Percentiles rank a stretch among this genome's conserved stretches.
Conservation (phyloP, 2,329 filamentous ascomycete genomes). For the Sclerotinia minor region DNA sequence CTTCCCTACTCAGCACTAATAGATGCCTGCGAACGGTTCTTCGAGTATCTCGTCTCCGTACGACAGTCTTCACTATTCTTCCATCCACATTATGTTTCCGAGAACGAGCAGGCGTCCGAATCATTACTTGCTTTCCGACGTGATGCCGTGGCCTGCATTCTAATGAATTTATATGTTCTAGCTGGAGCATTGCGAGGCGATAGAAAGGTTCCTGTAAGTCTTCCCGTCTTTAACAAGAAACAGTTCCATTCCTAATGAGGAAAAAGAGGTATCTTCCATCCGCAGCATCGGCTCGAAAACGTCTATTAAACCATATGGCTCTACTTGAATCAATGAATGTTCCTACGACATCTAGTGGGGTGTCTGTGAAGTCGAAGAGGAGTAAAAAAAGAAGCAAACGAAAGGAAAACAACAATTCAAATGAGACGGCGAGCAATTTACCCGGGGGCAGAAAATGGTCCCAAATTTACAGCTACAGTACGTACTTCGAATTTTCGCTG, state of each 20-base stretch:
- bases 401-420: constrained; percentile 6
- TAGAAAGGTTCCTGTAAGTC: constrained; percentile 48
- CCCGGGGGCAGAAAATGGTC: constrained; percentile 50
- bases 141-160: constrained; percentile 57
- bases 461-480: constrained; percentile 55
- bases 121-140: constrained; percentile 53
- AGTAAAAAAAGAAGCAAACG: constrained; percentile 8
- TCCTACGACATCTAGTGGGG: constrained; percentile 19
- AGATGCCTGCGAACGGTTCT: constrained; percentile 57
- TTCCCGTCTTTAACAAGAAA: background rate
- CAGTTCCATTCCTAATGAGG: background rate
- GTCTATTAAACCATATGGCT: constrained; percentile 52
- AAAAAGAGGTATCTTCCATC: constrained; percentile 54
- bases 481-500: background rate
- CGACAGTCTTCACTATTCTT: constrained; percentile 60
- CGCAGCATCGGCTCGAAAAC: constrained; percentile 54
- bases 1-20: constrained; percentile 57
- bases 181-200: constrained; percentile 55
- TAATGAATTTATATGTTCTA: constrained; percentile 59
- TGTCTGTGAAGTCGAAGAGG: constrained; percentile 15
- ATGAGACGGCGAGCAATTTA: constrained; percentile 26
- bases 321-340: constrained; percentile 46
- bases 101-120: constrained; percentile 51
- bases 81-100: constrained; percentile 53
- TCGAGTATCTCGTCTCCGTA: constrained; percentile 58